Evolutionary conservation across 2,329 filamentous ascomycete species (phyloP).

Genomic region (Penicillium sp.): DNA sequence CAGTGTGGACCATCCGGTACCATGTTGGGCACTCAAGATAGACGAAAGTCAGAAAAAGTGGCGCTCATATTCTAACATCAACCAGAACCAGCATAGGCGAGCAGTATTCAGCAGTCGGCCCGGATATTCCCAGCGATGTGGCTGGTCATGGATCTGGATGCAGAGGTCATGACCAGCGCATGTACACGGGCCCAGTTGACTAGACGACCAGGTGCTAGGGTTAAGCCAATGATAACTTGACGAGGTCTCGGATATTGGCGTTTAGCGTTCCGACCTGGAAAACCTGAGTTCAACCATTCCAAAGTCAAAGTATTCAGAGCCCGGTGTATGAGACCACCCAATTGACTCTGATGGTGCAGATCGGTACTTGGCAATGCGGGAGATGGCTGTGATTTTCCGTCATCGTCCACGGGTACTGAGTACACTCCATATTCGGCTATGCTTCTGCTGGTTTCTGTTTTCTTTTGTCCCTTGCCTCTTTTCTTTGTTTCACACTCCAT

Average conservation of each 20-base stretch:
- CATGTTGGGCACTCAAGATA: conserved; percentile 6
- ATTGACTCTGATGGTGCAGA: conserved; percentile 12
- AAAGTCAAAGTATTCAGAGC: conserved; percentile 10
- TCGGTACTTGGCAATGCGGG: conserved; percentile 10
- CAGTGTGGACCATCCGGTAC: conserved; percentile 1
- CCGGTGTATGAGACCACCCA: conserved; percentile 6
- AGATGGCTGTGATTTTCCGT: conserved; percentile 8
- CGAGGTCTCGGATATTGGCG: conserved; percentile 3
- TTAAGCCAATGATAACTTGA: conserved; percentile 7
- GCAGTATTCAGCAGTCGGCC: conserved; percentile 5
- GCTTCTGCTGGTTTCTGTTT: not conserved
- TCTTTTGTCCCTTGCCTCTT: not conserved
- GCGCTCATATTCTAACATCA: conserved; percentile 7
- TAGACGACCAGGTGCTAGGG: conserved; percentile 10
- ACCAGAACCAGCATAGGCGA: conserved; percentile 5
- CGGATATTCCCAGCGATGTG: conserved; percentile 6
- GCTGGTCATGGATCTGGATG: conserved; percentile 7
- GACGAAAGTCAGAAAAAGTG: conserved; percentile 3
- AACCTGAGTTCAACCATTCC: conserved; percentile 3
- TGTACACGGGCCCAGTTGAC: conserved; percentile 11
- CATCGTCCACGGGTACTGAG: not conserved
- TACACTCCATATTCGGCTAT: not conserved
- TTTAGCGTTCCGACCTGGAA: conserved; percentile 1
- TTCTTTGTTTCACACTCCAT: not conserved
- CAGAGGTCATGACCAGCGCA: conserved; percentile 10